Percentiles rank a stretch among this genome's conserved stretches.
These are phyloP conservation scores for Aspergillus transmontanensis DNA, from an alignment of 2,329 filamentous ascomycete genomes.

Conservation along the genomic window DNA sequence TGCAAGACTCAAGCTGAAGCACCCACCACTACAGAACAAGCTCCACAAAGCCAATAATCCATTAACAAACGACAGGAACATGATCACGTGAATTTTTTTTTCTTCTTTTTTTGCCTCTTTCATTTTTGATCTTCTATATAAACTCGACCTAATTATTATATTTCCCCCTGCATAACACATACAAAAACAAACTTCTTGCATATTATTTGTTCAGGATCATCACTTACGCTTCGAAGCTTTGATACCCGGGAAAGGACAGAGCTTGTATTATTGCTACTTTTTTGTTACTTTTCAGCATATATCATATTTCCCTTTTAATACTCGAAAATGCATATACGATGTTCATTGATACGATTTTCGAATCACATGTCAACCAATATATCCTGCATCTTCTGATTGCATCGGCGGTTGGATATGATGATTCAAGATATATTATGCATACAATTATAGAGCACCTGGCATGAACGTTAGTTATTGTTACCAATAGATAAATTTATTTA, in stretches of 20 bases:
- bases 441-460: neutral
- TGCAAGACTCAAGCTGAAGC: neutral
- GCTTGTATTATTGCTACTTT: neutral
- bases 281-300: neutral
- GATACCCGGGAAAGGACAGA: constrained; percentile 8
- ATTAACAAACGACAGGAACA: neutral
- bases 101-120: neutral
- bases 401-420: neutral
- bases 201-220: neutral
- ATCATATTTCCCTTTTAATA: neutral
- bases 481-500: neutral
- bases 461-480: neutral
- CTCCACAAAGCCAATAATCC: neutral
- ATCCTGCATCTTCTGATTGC: neutral
- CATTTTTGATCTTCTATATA: neutral
- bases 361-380: neutral
- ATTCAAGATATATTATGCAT: neutral
- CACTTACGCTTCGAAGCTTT: constrained; percentile 2
- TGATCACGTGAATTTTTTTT: neutral
- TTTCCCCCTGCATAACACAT: neutral
- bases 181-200: neutral
- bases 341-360: neutral
- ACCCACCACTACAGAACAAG: neutral
- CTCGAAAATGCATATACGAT: neutral
- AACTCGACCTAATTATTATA: neutral